Evolutionary conservation across 2,329 filamentous ascomycete species (phyloP).

Genomic region (Apiospora kogelbergensis): DNA sequence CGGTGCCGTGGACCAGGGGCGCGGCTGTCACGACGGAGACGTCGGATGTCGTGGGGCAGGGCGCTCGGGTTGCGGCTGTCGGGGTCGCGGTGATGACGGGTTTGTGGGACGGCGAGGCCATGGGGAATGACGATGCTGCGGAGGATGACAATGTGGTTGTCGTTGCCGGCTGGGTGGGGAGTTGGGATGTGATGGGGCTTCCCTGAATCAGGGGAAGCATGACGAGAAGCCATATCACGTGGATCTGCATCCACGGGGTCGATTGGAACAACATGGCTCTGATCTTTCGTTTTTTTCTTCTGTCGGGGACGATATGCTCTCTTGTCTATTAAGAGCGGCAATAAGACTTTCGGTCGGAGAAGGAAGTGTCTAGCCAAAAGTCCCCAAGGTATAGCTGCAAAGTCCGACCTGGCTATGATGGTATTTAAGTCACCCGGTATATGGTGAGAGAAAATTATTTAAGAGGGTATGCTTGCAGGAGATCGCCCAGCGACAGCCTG

Average conservation of each 20-base stretch:
- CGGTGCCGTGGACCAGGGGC: background rate
- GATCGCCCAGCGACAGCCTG: background rate
- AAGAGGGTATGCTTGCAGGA: background rate
- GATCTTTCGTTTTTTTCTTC: background rate
- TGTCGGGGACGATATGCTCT: background rate
- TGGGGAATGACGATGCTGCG: background rate
- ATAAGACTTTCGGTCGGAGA: background rate
- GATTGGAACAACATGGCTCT: background rate
- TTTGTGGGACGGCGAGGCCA: background rate
- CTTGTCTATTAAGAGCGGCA: background rate
- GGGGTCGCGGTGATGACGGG: background rate
- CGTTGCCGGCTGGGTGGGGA: background rate
- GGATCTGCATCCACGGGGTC: background rate
- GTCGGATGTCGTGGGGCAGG: background rate
- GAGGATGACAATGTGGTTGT: background rate
- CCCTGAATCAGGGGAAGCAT: background rate
- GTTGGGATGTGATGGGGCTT: constrained; percentile 9
- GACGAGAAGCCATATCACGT: background rate
- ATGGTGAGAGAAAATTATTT: background rate
- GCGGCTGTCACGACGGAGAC: background rate
- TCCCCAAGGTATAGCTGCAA: background rate
- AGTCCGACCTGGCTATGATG: background rate
- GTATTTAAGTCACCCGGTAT: background rate
- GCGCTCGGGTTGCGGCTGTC: background rate
- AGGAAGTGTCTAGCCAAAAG: background rate